Base-by-base conservation (phyloP, 345 rosid species). In the Sonneratia alba region DNA sequence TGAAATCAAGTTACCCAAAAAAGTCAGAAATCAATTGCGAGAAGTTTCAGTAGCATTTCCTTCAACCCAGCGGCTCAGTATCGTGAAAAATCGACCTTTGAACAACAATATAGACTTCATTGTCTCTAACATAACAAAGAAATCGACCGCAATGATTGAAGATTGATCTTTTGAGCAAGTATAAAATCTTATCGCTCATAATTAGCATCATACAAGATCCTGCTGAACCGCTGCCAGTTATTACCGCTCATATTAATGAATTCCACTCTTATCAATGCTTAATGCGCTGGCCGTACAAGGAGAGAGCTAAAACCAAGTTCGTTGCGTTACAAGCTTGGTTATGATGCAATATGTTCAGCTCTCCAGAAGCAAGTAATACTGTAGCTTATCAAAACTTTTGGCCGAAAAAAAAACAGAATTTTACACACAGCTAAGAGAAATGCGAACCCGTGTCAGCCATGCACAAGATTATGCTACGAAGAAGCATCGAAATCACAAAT, bases 1-100 rank as follows among this genome's bases (percentile, higher is more conserved):
- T 76, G 71, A 34, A 32, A 76, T 8, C 22, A 45, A 67, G 34
- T 16, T 0, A 36, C 15, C 27, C 0, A 19, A 32, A 10, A 24
- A 68, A 22, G 43, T 68, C 43, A 37, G 43, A 67, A 13, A 21
- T 37, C 27, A 36, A 37, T 22, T 38, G 15, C 32, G 21, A 67
- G 21, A 66, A 67, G 69, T 67, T 37, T 8, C 36, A 22, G 13
- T 57, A 57, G 63, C 63, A 57, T n/a, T 57, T 53, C 59, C 59
- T 53, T 22, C 13, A 13, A 3, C 1, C 12, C 14, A 7, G 32
- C 1, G 63, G 63, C 63, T 57, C 32, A 21, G 3, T 57, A 22
- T 53, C 63, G 7, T 57, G 2, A 56, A 47, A 57, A 57, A n/a
- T 57, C 8, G 61, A 57, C 34, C 0, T 0, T 22, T 57, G 63